A percentile compares a stretch with the other conserved stretches of the same genome.
phyloP scores from a whole-genome alignment of 345 rosid genomes.

The Lepidium africanum region DNA sequence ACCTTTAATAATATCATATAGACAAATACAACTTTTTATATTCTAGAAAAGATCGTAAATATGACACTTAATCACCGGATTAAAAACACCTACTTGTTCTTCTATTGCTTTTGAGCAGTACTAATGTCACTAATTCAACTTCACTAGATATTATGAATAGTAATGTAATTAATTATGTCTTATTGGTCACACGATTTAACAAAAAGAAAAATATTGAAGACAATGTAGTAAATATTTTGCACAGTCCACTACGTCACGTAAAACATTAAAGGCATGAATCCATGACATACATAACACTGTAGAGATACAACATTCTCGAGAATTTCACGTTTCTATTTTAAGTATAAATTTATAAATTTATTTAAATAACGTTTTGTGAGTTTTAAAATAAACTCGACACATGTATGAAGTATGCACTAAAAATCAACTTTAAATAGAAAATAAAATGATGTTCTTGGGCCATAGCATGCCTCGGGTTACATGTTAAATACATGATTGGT shows the following conservation, averaged over 20 bases:
- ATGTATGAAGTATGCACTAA: constrained; percentile 7
- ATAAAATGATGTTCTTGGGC: constrained; percentile 26
- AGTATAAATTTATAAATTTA: background rate
- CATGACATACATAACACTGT: background rate
- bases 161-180: too few species aligned
- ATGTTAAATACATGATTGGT: constrained; percentile 28
- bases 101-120: too few species aligned
- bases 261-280: constrained; percentile 9
- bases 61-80: too few species aligned
- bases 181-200: too few species aligned
- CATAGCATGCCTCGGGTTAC: constrained; percentile 27
- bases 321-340: constrained; percentile 4
- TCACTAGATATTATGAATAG: too few species aligned
- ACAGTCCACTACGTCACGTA: constrained; percentile 40
- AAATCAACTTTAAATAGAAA: background rate
- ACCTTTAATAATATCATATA: too few species aligned
- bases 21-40: too few species aligned
- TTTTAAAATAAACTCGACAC: constrained; percentile 5
- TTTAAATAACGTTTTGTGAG: background rate
- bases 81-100: too few species aligned
- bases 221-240: constrained; percentile 12
- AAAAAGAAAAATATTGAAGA: background rate
- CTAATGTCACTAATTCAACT: too few species aligned
- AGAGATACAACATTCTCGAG: constrained; percentile 9
- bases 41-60: too few species aligned